Base-by-base conservation (phyloP, 805 yeast species). In the Metschnikowia dekortorum region DNA sequence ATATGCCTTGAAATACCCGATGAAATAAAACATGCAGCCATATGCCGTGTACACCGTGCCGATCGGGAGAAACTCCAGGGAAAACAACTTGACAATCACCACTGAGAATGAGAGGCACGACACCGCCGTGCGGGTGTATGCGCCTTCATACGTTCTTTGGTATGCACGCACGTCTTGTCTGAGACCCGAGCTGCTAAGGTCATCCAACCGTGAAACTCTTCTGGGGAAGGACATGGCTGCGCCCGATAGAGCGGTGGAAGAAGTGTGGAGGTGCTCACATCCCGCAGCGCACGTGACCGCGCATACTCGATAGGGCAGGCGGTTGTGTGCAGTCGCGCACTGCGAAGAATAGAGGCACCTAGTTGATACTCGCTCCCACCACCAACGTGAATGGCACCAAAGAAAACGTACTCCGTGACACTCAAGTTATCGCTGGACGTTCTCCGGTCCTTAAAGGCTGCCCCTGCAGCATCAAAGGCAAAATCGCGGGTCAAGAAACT, bases 111-210 rank as follows among this genome's bases (percentile, higher is more conserved):
- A 78, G 30, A 88, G 65, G 47, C 84, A 77, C 18, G 87, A 84
- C 31, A 88, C 68, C 18, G 91, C 85, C 0, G 91, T 81, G 47
- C 96, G 67, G 28, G 85, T 73, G 61, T 88, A 87, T 1, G 95
- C 91, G 0, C 95, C 96, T 61, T 87, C 94, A 60, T 86, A 87
- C 0, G 95, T 87, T 50, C 96, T 66, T 65, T 87, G 94, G 58
- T 85, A 85, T 0, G 92, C 94, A 57, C 85, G 55, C 2, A 80
- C 72, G 54, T 80, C 84, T 28, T 80, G 64, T 56, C 75, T 74
- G 48, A 70, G 71, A 6, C 63, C 66, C 4, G 64, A 66, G 4
- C 77, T 67, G 4, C 77, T 66, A 5, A 76, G 66, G 13, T 70
- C 61, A 42, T 71, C 73, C 10, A 73, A 56, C 18, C 68, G 46